Conservation (phyloP, 768 basidiomycete species). For the Kwoniella dejecticola region DNA sequence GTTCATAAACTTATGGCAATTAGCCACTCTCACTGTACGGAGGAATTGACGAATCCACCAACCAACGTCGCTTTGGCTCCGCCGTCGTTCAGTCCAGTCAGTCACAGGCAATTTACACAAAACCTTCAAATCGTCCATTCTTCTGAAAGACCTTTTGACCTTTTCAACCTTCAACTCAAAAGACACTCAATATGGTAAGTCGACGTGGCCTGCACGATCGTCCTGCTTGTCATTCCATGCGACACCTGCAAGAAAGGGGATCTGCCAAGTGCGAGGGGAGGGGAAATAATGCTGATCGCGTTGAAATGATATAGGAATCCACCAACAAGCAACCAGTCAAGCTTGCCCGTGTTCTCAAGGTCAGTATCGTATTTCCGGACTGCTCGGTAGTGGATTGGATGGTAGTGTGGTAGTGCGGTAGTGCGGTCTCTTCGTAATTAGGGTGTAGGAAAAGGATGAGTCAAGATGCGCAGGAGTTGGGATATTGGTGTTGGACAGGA, state of each 20-base stretch:
- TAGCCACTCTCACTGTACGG: neutral
- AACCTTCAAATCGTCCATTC: slow-evolving; percentile 8
- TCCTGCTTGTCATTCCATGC: neutral
- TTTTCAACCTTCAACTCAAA: slow-evolving; percentile 17
- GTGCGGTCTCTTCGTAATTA: no score
- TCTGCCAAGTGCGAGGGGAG: no score
- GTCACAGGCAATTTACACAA: slow-evolving; percentile 1
- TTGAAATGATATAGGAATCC: slow-evolving; percentile 41
- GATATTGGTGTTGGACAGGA: no score
- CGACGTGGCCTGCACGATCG: neutral
- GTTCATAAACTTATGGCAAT: neutral
- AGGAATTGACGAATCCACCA: no score
- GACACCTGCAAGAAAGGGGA: neutral
- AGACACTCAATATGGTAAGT: slow-evolving; percentile 30
- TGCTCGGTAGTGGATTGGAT: neutral
- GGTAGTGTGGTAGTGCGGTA: neutral
- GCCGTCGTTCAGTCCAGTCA: neutral
- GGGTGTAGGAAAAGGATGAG: neutral
- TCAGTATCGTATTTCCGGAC: slow-evolving; percentile 50
- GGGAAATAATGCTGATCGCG: slow-evolving; percentile 21
- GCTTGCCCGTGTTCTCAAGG: slow-evolving; percentile 97
- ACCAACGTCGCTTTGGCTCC: neutral
- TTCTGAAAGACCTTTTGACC: neutral
- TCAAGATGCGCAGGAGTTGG: no score
- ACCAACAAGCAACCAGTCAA: slow-evolving; percentile 68